A percentile compares a stretch with the other conserved stretches of the same genome.
Conservation (phyloP, 2,329 filamentous ascomycete species). For the Ilyonectria mors-panacis region DNA sequence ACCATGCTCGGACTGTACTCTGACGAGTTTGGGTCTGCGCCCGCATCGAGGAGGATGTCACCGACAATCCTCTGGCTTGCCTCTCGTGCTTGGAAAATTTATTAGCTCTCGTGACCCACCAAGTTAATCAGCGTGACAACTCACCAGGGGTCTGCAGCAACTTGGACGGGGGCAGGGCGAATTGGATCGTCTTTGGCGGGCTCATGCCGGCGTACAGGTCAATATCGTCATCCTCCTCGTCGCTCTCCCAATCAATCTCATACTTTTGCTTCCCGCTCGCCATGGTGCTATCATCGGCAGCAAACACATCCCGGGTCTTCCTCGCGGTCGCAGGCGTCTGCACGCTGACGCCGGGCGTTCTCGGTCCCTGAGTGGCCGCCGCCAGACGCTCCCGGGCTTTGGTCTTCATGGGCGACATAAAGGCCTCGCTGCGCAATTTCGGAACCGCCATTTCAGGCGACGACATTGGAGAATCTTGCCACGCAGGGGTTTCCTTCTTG, state of each 20-base stretch:
- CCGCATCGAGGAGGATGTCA: slow-evolving; percentile 83
- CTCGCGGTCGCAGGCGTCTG: slow-evolving; percentile 76
- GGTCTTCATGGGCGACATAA: slow-evolving; percentile 79
- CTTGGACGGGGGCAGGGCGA: slow-evolving; percentile 82
- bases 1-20: slow-evolving; percentile 77
- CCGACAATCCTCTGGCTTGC: slow-evolving; percentile 87
- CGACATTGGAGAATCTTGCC: slow-evolving; percentile 75
- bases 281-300: slow-evolving; percentile 44
- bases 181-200: slow-evolving; percentile 94
- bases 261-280: slow-evolving; percentile 56
- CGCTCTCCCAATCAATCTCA: slow-evolving; percentile 82
- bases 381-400: slow-evolving; percentile 58
- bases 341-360: slow-evolving; percentile 89
- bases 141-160: slow-evolving; percentile 85
- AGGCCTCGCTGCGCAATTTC: slow-evolving; percentile 87
- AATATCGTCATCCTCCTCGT: slow-evolving; percentile 76
- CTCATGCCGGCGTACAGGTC: slow-evolving; percentile 80
- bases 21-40: slow-evolving; percentile 69
- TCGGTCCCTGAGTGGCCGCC: slow-evolving; percentile 63
- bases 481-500: slow-evolving; percentile 56
- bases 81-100: slow-evolving; percentile 72
- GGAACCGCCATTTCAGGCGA: slow-evolving; percentile 86
- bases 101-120: slow-evolving; percentile 22
- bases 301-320: slow-evolving; percentile 66
- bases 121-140: slow-evolving; percentile 41